These are phyloP conservation scores for Scytalidium lignicola DNA, from an alignment of 2,329 filamentous ascomycete species.

Conservation along the genomic window DNA sequence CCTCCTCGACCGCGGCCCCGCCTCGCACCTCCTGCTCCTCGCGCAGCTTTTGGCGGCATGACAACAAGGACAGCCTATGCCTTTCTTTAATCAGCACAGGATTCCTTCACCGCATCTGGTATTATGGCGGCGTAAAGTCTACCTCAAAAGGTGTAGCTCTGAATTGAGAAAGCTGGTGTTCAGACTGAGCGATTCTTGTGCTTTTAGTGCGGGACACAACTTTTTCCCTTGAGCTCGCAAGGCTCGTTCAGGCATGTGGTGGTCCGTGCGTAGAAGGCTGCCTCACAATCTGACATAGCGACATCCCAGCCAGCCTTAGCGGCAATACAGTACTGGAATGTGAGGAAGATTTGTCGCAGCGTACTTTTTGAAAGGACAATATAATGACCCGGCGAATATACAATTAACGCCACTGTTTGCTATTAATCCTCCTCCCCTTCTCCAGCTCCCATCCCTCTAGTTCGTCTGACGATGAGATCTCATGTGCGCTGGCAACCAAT, in stretches of 20 bases:
- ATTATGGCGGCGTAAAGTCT: not conserved
- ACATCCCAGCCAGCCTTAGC: too few relatives aligned
- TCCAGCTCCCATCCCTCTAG: too few relatives aligned
- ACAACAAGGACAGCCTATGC: not conserved
- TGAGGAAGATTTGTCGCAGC: too few relatives aligned
- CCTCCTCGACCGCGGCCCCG: slow-evolving; percentile 10
- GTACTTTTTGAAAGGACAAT: too few relatives aligned
- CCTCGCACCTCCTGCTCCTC: slow-evolving; percentile 9
- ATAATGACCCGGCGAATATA: too few relatives aligned
- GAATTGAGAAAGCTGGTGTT: not conserved
- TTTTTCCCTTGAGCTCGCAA: not conserved
- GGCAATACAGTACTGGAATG: too few relatives aligned
- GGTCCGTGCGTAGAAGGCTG: not conserved
- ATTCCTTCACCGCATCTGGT: not conserved
- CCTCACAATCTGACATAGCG: too few relatives aligned
- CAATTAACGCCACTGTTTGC: too few relatives aligned
- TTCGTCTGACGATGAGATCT: too few relatives aligned
- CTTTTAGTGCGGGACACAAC: not conserved
- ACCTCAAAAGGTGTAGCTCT: not conserved
- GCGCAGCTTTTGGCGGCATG: slow-evolving; percentile 23
- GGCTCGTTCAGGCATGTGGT: not conserved
- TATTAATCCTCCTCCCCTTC: too few relatives aligned
- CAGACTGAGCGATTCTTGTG: not conserved
- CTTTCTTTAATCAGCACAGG: not conserved
- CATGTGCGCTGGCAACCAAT: too few relatives aligned